These are phyloP conservation scores for Colletotrichum orbiculare DNA, from an alignment of 2,329 filamentous ascomycete genomes.

Conservation along the genomic window DNA sequence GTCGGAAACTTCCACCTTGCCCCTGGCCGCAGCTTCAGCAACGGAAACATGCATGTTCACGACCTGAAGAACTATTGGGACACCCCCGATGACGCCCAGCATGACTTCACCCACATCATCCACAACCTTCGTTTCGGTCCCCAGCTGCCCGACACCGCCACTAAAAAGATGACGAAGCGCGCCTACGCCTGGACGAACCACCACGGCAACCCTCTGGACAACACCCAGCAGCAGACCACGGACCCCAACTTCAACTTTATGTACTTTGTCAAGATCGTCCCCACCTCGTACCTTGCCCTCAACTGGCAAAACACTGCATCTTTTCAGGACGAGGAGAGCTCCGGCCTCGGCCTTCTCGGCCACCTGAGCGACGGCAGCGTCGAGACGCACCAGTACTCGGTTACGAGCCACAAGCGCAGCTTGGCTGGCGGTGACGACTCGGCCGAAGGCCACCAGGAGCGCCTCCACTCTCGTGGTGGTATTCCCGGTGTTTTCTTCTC, in stretches of 20 bases:
- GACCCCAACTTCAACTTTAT: constrained; percentile 95
- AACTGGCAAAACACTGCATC: constrained; percentile 78
- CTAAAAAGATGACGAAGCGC: constrained; percentile 65
- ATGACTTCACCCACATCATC: constrained; percentile 90
- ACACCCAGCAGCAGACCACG: constrained; percentile 77
- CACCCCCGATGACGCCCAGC: constrained; percentile 72
- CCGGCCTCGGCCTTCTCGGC: constrained; percentile 76
- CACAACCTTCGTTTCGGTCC: constrained; percentile 94
- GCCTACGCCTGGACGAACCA: constrained; percentile 82
- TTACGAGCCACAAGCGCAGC: constrained; percentile 95
- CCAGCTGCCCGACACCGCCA: constrained; percentile 80
- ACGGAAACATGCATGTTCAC: constrained; percentile 96
- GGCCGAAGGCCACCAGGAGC: constrained; percentile 90
- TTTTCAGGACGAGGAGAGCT: constrained; percentile 59
- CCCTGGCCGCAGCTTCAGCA: constrained; percentile 94
- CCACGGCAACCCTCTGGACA: constrained; percentile 91
- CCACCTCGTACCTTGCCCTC: constrained; percentile 92
- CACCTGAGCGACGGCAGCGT: constrained; percentile 79
- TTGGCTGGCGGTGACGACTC: constrained; percentile 85
- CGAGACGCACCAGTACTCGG: constrained; percentile 98
- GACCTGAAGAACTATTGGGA: constrained; percentile 97
- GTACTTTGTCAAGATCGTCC: constrained; percentile 99
- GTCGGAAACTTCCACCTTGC: constrained; percentile 99
- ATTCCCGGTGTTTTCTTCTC: constrained; percentile 99
- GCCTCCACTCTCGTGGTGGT: constrained; percentile 87